A percentile compares a stretch with the other conserved stretches of the same genome.
phyloP scores from a whole-genome alignment of 768 basidiomycete species.

The Pisolithus tinctorius region DNA sequence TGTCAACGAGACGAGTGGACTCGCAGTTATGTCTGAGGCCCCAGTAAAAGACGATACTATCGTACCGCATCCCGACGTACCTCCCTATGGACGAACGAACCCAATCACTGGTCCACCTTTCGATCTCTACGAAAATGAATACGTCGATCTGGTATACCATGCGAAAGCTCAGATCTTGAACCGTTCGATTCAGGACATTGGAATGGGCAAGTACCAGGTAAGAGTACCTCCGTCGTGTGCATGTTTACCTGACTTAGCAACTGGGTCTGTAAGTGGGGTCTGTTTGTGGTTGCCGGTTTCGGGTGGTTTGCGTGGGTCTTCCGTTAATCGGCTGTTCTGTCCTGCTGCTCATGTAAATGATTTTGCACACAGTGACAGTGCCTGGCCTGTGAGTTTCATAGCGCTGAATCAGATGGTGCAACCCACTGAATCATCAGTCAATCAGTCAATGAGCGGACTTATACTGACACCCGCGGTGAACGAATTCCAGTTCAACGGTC shows the following conservation, averaged over 20 bases:
- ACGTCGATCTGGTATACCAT: constrained; percentile 40
- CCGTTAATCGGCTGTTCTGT: not conserved
- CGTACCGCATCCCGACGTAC: not conserved
- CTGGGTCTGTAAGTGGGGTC: constrained; percentile 22
- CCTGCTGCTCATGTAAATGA: not conserved
- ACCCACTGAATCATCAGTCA: not conserved
- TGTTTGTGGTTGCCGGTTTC: constrained; percentile 35
- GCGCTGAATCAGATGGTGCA: not conserved
- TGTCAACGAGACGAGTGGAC: no score
- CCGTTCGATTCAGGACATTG: constrained; percentile 43
- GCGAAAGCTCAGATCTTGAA: constrained; percentile 44
- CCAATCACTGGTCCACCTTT: not conserved
- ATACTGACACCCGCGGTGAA: constrained; percentile 41
- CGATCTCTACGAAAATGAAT: constrained; percentile 30
- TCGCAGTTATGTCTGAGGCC: not conserved
- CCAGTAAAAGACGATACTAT: not conserved
- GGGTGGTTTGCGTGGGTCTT: constrained; percentile 35
- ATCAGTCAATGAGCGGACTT: constrained; percentile 35
- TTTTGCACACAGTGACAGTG: constrained; percentile 23
- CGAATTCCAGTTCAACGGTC: constrained; percentile 43
- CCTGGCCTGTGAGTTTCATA: constrained; percentile 30
- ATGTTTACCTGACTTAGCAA: not conserved
- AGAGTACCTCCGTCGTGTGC: not conserved
- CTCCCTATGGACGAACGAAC: not conserved
- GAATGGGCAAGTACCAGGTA: constrained; percentile 53